Base-by-base conservation (phyloP, 2,329 filamentous ascomycete species). In the Colletotrichum graminicola region DNA sequence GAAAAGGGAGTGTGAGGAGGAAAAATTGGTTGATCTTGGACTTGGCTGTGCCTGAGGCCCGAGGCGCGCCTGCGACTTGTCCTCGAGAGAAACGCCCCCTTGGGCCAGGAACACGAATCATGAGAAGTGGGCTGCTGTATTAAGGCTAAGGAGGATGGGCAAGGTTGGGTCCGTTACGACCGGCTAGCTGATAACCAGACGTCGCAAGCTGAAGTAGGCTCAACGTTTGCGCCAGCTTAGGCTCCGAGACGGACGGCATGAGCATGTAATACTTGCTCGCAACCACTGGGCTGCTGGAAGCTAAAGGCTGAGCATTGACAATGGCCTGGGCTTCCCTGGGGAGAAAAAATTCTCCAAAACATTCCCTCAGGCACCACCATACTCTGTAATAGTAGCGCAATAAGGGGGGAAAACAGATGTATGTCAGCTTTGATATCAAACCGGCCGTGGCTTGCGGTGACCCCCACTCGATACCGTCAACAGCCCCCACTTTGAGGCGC, bases 391-490 rank as follows among this genome's bases (percentile, higher is more conserved):
- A 10, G 41, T 45, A 36, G 57, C 56, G 45, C 60, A 51, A 51
- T 65, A 14, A 26, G 18, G 47, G 34, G 36, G 18, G 21, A 18
- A 41, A 41, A 45, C 39, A 47, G 47, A 56, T 39, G 18, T 11
- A 51, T 39, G 64, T 66, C 54, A 66, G 69, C 70, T 73, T 72
- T 67, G 72, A 73, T 73, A 74, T 74, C 71, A 66, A 71, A 34
- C 66, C 55, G 65, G 65, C 32, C 65, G 66, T 71, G 70, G 66
- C 70, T 71, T 57, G 70, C n/a, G 49, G 67, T 73, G 73, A 74
- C 73, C 73, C 71, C 73, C 73, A 74, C 73, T 51, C 49, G 51
- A 57, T 45, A 59, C 62, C 62, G 61, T 71, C 61, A 36, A 52
- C 52, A 18, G 67, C 71, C 73, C 67, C 73, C 73, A 74, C 71